Conservation (phyloP, 164 flowering plant species). For the Stephania cephalantha region DNA sequence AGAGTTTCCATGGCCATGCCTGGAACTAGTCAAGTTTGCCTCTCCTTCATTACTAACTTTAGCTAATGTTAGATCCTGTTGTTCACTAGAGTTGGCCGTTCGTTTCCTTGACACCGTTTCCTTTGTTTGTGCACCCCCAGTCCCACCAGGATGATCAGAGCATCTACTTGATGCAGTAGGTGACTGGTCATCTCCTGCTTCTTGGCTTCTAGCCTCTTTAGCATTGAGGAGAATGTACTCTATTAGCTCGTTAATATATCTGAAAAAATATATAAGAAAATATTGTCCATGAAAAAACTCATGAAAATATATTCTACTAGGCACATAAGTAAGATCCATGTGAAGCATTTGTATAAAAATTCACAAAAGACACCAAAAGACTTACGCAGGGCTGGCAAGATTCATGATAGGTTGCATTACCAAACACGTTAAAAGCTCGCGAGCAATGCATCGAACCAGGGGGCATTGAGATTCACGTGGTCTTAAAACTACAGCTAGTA, state of each 20-base stretch:
- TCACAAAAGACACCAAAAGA: neutral
- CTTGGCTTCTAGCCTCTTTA: slow-evolving; percentile 28
- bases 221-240: slow-evolving; percentile 50
- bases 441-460: slow-evolving; percentile 63
- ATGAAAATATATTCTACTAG: neutral
- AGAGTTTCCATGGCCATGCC: slow-evolving; percentile 23
- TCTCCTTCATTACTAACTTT: slow-evolving; percentile 27
- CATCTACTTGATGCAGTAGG: slow-evolving; percentile 15
- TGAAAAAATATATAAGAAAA: slow-evolving; percentile 21
- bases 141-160: slow-evolving; percentile 20
- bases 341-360: neutral
- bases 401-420: slow-evolving; percentile 87
- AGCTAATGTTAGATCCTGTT: slow-evolving; percentile 18
- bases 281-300: neutral
- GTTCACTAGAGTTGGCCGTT: slow-evolving; percentile 24
- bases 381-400: slow-evolving; percentile 87
- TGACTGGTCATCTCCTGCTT: slow-evolving; percentile 25
- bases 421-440: slow-evolving; percentile 86
- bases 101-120: slow-evolving; percentile 21
- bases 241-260: slow-evolving; percentile 84
- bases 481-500: slow-evolving; percentile 71
- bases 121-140: slow-evolving; percentile 11
- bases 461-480: slow-evolving; percentile 90
- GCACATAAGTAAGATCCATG: neutral
- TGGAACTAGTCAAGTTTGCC: slow-evolving; percentile 17